Conservation (phyloP, 2,329 filamentous ascomycete genomes). For the Eutypa lata region DNA sequence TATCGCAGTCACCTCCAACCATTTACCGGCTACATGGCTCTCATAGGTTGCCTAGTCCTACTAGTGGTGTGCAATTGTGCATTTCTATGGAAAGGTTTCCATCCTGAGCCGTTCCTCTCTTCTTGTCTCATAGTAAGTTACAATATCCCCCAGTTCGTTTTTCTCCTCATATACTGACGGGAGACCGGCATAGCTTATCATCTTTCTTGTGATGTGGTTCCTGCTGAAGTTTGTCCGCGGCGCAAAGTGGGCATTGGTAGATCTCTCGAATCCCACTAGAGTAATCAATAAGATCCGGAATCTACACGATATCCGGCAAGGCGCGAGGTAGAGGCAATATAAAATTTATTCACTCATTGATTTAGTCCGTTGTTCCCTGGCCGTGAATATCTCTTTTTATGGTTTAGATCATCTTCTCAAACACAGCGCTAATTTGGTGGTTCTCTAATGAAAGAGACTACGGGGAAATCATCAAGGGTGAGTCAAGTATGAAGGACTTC, state of each 20-base stretch:
- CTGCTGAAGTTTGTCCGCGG: slow-evolving; percentile 24
- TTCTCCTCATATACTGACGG: background rate
- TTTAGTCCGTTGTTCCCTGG: too few relatives aligned
- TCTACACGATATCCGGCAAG: slow-evolving; percentile 21
- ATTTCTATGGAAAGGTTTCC: slow-evolving; percentile 33
- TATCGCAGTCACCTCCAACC: slow-evolving; percentile 38
- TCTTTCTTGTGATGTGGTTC: slow-evolving; percentile 28
- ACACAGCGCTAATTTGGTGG: too few relatives aligned
- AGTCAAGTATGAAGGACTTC: too few relatives aligned
- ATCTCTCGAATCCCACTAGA: slow-evolving; percentile 25
- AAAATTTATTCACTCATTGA: too few relatives aligned
- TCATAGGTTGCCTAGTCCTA: slow-evolving; percentile 33
- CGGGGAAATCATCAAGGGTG: too few relatives aligned
- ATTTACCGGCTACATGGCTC: slow-evolving; percentile 31
- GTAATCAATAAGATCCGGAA: slow-evolving; percentile 26
- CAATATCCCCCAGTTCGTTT: background rate
- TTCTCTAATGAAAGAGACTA: too few relatives aligned
- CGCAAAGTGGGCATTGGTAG: slow-evolving; percentile 27
- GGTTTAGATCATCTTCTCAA: too few relatives aligned
- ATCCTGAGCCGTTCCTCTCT: slow-evolving; percentile 32
- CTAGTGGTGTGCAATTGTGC: slow-evolving; percentile 32
- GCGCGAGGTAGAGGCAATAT: background rate
- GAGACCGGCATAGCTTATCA: slow-evolving; percentile 20
- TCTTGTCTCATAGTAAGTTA: slow-evolving; percentile 35
- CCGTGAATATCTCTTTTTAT: too few relatives aligned